Base-by-base conservation (phyloP, 2,329 filamentous ascomycete species). In the Alternaria atra region DNA sequence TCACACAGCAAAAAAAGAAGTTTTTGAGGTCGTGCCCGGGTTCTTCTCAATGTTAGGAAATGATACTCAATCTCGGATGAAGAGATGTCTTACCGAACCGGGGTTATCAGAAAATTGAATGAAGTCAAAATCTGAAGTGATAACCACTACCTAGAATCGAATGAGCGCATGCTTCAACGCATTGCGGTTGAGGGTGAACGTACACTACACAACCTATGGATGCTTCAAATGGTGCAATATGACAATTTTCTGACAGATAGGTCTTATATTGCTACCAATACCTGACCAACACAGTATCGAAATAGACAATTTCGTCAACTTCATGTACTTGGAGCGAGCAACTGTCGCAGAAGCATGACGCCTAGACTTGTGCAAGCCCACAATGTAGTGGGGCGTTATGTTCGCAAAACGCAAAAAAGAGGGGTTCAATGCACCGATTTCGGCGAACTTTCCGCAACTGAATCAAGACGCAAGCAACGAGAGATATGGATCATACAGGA, bases 41-140 rank as follows among this genome's bases (percentile, higher is more conserved):
- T 64, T 64, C 61, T 64, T 58, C 17, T 46, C 13, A 40, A 44
- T n/a, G 52, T 63, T 56, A 63, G 60, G 37, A n/a, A 44, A 15
- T 25, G 2, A 6, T 20, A 4, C n/a, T 35, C 20, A 2, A 34
- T 52, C 39, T 54, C 20, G 15, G 3, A 12, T 4, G 8, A 8
- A 8, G 29, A 30, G 10, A 12, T 27, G 6, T 47, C 61, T 61
- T 61, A 61, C 61, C 67, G 65, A 68, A 69, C 67, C 65, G 67
- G 67, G 67, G 67, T 69, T 69, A 66, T 66, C 67, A 69, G 67
- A 69, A 69, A 32, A 30, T 64, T 52, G 62, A 20, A 25, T 40
- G 35, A 27, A 60, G 43, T 69, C 65, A 69, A 69, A 69, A 69
- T 68, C 67, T 69, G 67, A 66, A 69, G 65, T 69, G 67, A 69